These are phyloP conservation scores for Scedosporium apiospermum DNA, from an alignment of 2,329 filamentous ascomycete species.

Conservation along the genomic window DNA sequence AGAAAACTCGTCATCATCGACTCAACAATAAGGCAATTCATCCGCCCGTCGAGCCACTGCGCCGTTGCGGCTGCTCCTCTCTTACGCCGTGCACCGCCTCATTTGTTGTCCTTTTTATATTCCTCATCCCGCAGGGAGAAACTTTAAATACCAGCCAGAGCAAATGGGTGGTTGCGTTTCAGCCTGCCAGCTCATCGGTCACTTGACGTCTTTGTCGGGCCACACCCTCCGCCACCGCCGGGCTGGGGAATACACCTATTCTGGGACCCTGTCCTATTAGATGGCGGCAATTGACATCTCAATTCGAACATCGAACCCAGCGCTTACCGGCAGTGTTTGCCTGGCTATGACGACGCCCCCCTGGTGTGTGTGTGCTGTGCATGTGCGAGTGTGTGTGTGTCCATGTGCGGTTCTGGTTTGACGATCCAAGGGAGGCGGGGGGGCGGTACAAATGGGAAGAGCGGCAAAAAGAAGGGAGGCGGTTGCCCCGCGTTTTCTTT, in stretches of 20 bases:
- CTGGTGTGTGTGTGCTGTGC: background rate
- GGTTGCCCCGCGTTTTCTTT: background rate
- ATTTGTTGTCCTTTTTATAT: background rate
- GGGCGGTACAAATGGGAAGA: background rate
- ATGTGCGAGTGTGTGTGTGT: too few species aligned
- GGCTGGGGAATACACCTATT: background rate
- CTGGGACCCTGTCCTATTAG: background rate
- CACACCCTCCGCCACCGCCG: background rate
- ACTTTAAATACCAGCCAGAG: background rate
- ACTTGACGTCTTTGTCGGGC: background rate
- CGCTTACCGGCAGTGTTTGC: too few species aligned
- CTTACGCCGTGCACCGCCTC: background rate
- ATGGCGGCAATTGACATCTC: background rate
- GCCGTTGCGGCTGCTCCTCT: background rate
- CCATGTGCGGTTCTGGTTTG: background rate
- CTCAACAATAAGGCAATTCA: background rate
- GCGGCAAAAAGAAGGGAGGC: background rate
- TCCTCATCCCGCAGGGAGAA: too few species aligned
- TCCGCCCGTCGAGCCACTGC: background rate
- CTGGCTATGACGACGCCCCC: background rate
- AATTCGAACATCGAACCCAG: too few species aligned
- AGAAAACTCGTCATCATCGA: background rate
- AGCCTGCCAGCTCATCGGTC: background rate
- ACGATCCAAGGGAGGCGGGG: background rate
- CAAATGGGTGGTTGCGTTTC: background rate